Base-by-base conservation (phyloP, 805 yeast genomes). In the Starmera quercuum region DNA sequence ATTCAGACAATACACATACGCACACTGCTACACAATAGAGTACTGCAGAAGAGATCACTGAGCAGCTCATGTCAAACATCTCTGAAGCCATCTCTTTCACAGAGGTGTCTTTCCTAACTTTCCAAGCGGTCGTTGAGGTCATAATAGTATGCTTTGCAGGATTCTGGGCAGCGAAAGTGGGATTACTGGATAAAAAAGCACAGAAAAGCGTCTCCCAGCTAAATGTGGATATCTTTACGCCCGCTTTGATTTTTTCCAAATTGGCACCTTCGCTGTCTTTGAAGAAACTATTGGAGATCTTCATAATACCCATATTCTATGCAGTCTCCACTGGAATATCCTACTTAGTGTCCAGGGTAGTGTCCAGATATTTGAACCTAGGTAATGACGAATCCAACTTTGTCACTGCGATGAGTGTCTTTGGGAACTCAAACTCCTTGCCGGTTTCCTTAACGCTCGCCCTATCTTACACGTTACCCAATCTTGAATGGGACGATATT, bases 401-500 rank as follows among this genome's bases (percentile, higher is more conserved):
- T 49, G 96, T 92, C 32, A 82, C 94, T 16, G 97, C 96, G 3
- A 92, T 92, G 94, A 86, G 92, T 3, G 95, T 88, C 6, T 90
- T 90, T 60, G 97, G 97, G 34, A 92, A 90, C 60, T 85, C 95
- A 29, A 90, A 90, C 64, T 83, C 95, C 9, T 70, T 90, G 36
- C 97, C 98, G 0, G 97, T 90, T 2, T 86, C 96, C 0, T 68
- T 92, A 44, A 83, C 92, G 1, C 63, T 92, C 36, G 80, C 95
- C 1, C 63, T 83, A 42, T 78, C 88, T 2, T 79, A 78, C 51
- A 78, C 90, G 0, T 62, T 83, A 38, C 94, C 92, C 3, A 75
- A 77, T 41, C 63, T 83, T 39, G 70, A 76, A 32, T 83, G 94
- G 94, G 83, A 77, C 36, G 81, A 77, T 40, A 63, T 82, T 26